phyloP scores from a whole-genome alignment of 2,329 filamentous ascomycete species.

The Diaporthe humulicola region DNA sequence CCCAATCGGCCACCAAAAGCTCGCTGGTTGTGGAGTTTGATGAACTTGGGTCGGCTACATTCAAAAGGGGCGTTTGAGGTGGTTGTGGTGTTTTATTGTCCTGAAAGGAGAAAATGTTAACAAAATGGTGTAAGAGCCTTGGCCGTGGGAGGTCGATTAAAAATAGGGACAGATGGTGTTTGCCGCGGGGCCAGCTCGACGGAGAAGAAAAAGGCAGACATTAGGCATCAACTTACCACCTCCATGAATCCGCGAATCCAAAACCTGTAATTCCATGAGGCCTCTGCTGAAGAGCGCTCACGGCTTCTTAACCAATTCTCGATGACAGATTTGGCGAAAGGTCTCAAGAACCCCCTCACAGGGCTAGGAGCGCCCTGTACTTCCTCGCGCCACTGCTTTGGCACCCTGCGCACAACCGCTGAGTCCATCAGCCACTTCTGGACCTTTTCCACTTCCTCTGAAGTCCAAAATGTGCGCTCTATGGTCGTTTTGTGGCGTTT shows the following conservation, averaged over 20 bases:
- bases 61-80: neutral
- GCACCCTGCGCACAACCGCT: conserved; percentile 40
- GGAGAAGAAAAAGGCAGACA: neutral
- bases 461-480: conserved; percentile 37
- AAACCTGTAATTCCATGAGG: neutral
- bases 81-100: neutral
- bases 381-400: conserved; percentile 42
- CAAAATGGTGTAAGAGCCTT: neutral
- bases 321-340: neutral
- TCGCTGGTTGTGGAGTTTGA: neutral
- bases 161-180: too few species aligned
- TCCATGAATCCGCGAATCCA: neutral
- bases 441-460: conserved; percentile 40
- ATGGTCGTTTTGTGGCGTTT: conserved; percentile 41
- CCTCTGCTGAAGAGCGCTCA: neutral
- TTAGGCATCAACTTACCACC: neutral
- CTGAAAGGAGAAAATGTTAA: neutral
- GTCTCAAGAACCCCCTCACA: conserved; percentile 39
- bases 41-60: neutral
- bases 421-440: conserved; percentile 44
- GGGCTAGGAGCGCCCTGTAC: conserved; percentile 37
- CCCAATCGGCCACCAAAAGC: conserved; percentile 36
- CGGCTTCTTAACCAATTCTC: neutral
- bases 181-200: too few species aligned
- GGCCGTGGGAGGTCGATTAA: too few species aligned